Percentiles rank a stretch among this genome's conserved stretches.
Evolutionary conservation across 1,139 yeast species (phyloP).

Genomic region (Lodderomyces metapsilosis): DNA sequence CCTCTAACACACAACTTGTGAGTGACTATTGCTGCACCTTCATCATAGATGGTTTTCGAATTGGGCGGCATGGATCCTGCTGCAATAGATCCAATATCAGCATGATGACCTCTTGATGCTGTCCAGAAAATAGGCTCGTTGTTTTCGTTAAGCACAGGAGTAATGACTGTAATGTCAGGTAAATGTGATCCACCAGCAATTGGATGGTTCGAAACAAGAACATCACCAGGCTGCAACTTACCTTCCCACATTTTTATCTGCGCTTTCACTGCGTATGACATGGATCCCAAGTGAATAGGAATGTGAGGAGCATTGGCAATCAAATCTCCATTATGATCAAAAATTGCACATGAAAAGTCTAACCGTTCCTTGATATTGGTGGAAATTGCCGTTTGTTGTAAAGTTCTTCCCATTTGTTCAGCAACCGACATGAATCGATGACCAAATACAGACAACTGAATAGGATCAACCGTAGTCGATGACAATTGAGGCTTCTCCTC

Average conservation of each 20-base stretch:
- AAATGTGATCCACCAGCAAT: slow-evolving; percentile 79
- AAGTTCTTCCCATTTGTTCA: slow-evolving; percentile 83
- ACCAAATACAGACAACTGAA: slow-evolving; percentile 73
- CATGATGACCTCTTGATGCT: slow-evolving; percentile 49
- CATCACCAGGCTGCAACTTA: slow-evolving; percentile 65
- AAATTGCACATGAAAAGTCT: slow-evolving; percentile 83
- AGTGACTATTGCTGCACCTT: slow-evolving; percentile 45
- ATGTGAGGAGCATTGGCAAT: slow-evolving; percentile 89
- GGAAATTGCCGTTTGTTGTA: slow-evolving; percentile 77
- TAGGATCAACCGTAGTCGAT: slow-evolving; percentile 54
- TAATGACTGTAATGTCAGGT: slow-evolving; percentile 81
- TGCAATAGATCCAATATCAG: slow-evolving; percentile 46
- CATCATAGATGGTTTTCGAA: slow-evolving; percentile 43
- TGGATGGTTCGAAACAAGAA: slow-evolving; percentile 75
- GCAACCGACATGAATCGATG: slow-evolving; percentile 88
- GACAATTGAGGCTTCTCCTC: slow-evolving; percentile 26
- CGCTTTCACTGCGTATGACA: slow-evolving; percentile 78
- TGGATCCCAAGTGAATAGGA: slow-evolving; percentile 84
- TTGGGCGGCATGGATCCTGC: slow-evolving; percentile 51
- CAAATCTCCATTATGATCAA: slow-evolving; percentile 70
- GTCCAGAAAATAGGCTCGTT: slow-evolving; percentile 43
- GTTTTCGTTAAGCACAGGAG: slow-evolving; percentile 47
- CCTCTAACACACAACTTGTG: slow-evolving; percentile 39
- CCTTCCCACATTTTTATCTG: slow-evolving; percentile 68
- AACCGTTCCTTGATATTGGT: slow-evolving; percentile 84